These are phyloP conservation scores for Eruca vesicaria DNA, from an alignment of 441 rosid genomes.

Conservation along the genomic window DNA sequence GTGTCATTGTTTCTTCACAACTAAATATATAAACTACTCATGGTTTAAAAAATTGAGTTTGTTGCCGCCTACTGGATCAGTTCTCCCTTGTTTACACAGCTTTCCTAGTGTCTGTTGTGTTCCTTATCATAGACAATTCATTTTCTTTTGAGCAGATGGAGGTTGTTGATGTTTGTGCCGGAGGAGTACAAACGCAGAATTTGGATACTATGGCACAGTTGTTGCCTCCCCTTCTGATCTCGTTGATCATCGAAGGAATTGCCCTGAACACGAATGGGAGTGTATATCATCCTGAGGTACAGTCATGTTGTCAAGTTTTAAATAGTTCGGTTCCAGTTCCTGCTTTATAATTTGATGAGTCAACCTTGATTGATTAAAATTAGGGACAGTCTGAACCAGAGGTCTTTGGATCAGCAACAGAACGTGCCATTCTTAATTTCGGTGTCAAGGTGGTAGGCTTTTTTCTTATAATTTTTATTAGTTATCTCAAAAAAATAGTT, in stretches of 20 bases:
- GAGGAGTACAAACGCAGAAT: not conserved
- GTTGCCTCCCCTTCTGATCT: not conserved
- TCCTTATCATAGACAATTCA: not conserved
- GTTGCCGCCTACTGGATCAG: no score
- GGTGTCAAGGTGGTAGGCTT: conserved; percentile 1
- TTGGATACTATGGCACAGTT: not conserved
- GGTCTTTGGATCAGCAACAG: conserved; percentile 1
- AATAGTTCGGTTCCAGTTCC: not conserved
- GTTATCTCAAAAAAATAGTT: not conserved
- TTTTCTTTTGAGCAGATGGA: not conserved
- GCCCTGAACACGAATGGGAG: conserved; percentile 1
- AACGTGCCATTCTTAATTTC: not conserved
- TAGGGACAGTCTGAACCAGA: not conserved
- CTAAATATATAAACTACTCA: no score
- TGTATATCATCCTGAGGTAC: not conserved
- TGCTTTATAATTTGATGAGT: not conserved
- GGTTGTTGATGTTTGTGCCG: not conserved
- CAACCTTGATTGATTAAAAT: not conserved
- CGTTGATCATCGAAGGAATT: not conserved
- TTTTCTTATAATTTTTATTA: not conserved
- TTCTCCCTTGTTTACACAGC: not conserved
- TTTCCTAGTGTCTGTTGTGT: not conserved
- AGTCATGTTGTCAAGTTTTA: not conserved
- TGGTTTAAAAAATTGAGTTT: no score
- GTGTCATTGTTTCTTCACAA: no score